Evolutionary conservation across 2,329 filamentous ascomycete genomes (phyloP), one percentile per base, ranked within the genome.

Genomic region (Calonectria leucothoes): DNA sequence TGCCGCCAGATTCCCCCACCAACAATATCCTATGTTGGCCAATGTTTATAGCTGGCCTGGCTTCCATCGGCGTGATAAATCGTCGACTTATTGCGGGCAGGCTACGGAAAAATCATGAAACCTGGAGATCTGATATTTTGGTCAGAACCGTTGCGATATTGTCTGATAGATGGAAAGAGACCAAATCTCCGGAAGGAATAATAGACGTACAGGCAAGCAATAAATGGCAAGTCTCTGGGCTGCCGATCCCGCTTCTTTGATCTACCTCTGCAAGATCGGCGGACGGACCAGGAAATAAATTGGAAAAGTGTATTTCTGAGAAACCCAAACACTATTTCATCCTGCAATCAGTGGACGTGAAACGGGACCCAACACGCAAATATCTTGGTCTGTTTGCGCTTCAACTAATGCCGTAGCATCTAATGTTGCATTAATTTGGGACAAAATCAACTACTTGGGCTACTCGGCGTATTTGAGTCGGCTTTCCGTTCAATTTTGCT

Each of bases 401-500:
- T 45, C 12, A 5, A 12, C 12, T 23, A 10, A 23, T 12, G 20
- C 3, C 4, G 8, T 20, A 10, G 15, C 3, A 20, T 15, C 10
- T 3, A 6, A 33, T 33, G n/a, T 55, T 15, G 27, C 20, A 17
- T n/a, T 8, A 14, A 3, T 35, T 17, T 39, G 25, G 6, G 7
- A 33, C 23, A 8, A 6, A 6, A 27, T 35, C 12, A 31, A 55
- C 33, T 6, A 55, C 6, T 20, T 31, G 17, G 29, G 20, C 6
- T 10, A 6, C 12, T 17, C 10, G 25, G 17, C 3, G 27, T n/a
- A 8, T 48, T 29, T 31, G n/a, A 11, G 6, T 70, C 61, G 2
- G 48, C 27, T 6, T 73, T 75, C 15, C 57, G 35, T 45, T 79
- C 72, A 5, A 79, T 69, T 51, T 79, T 79, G 3, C 75, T 59